Percentiles rank a stretch among this genome's conserved stretches.
Evolutionary conservation across 2,329 filamentous ascomycete species (phyloP).

Genomic region (Penicillium sp.): DNA sequence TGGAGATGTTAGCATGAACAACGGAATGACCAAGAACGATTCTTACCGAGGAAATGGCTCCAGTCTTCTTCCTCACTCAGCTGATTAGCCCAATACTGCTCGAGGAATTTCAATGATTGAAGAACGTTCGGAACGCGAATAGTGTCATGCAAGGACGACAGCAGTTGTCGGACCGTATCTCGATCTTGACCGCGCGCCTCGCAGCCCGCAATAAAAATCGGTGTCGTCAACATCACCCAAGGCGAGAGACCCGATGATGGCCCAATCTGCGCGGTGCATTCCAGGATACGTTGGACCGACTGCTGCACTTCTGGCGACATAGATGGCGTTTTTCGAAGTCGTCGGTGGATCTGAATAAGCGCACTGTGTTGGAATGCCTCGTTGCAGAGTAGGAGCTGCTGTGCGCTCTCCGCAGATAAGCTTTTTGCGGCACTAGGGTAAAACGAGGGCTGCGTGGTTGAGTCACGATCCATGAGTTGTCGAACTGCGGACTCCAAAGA

Average conservation of each 20-base stretch:
- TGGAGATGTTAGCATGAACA: conserved; percentile 4
- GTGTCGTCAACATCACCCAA: conserved; percentile 38
- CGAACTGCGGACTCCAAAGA: conserved; percentile 29
- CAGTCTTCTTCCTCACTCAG: conserved; percentile 31
- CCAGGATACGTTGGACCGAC: conserved; percentile 34
- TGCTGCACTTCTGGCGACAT: conserved; percentile 27
- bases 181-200: conserved; percentile 34
- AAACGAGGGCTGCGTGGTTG: conserved; percentile 25
- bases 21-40: neutral
- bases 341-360: conserved; percentile 37
- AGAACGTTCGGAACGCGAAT: conserved; percentile 37
- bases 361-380: conserved; percentile 39
- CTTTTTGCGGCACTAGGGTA: conserved; percentile 31
- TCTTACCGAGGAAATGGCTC: conserved; percentile 34
- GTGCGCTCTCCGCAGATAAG: conserved; percentile 26
- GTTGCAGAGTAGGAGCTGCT: conserved; percentile 35
- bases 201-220: conserved; percentile 38
- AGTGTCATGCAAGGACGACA: conserved; percentile 32
- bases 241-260: conserved; percentile 35
- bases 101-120: conserved; percentile 35
- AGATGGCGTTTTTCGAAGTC: conserved; percentile 28
- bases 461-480: conserved; percentile 28
- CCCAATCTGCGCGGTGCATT: conserved; percentile 32
- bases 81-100: conserved; percentile 32
- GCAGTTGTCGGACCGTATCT: conserved; percentile 25